Percentiles rank a stretch among this genome's conserved stretches.
Evolutionary conservation across 306 rosid genomes (phyloP).

Genomic region (Quercus mongolica): DNA sequence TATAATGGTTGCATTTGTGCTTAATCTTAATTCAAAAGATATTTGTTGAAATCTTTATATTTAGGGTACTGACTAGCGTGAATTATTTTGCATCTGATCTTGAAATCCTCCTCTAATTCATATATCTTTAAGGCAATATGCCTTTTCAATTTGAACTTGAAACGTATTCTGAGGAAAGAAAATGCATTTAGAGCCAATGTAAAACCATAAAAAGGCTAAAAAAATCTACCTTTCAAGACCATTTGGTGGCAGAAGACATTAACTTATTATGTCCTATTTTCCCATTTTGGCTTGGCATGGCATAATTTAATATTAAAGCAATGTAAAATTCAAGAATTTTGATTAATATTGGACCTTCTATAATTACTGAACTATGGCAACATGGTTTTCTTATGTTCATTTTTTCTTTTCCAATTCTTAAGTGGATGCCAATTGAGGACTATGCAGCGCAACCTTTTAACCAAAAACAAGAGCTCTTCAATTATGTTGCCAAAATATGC

Average conservation of each 20-base stretch:
- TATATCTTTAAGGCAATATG: too few relatives aligned
- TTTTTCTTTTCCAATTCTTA: background rate
- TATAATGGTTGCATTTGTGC: too few relatives aligned
- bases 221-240: background rate
- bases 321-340: background rate
- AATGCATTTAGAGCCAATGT: background rate
- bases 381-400: background rate
- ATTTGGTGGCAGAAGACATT: background rate
- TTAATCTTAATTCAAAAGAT: too few relatives aligned
- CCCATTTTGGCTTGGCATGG: background rate
- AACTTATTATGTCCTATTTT: background rate
- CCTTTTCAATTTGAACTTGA: too few relatives aligned
- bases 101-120: too few relatives aligned
- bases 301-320: background rate
- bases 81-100: too few relatives aligned
- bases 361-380: background rate
- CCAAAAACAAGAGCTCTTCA: constrained; percentile 31
- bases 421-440: constrained; percentile 86
- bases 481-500: constrained; percentile 49
- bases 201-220: background rate
- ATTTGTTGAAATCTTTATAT: too few relatives aligned
- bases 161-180: too few relatives aligned
- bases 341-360: background rate
- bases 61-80: too few relatives aligned
- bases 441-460: constrained; percentile 70